Evolutionary conservation across 2,329 filamentous ascomycete species (phyloP).

Genomic region (Aspergillus sp.): DNA sequence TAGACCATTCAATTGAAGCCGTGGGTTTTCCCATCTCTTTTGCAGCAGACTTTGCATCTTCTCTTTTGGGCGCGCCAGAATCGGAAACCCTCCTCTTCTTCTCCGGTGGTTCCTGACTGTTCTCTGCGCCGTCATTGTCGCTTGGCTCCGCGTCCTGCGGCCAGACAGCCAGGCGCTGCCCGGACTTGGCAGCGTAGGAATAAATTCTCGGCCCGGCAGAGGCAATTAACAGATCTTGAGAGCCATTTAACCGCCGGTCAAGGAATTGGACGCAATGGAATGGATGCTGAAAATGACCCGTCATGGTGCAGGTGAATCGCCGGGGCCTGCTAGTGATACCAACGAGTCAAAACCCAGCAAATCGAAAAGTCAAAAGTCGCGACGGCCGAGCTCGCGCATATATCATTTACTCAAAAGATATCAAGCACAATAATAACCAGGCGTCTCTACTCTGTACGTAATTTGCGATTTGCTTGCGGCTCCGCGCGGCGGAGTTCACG

Average conservation of each 20-base stretch:
- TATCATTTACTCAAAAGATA: not conserved
- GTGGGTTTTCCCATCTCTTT: slow-evolving; percentile 15
- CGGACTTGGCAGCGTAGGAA: slow-evolving; percentile 54
- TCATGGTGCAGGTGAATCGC: slow-evolving; percentile 19
- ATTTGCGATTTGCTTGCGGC: not conserved
- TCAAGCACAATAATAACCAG: not conserved
- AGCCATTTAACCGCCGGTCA: slow-evolving; percentile 14
- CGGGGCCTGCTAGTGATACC: not conserved
- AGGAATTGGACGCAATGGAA: slow-evolving; percentile 54
- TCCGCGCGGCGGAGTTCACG: slow-evolving; percentile 15
- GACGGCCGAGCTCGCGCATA: not conserved
- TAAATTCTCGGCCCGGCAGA: slow-evolving; percentile 66
- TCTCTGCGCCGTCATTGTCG: slow-evolving; percentile 17
- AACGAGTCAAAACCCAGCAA: not conserved
- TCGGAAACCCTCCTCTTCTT: slow-evolving; percentile 38
- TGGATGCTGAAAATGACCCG: slow-evolving; percentile 38
- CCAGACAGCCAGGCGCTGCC: slow-evolving; percentile 56
- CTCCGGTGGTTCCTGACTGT: slow-evolving; percentile 30
- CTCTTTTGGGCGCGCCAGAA: slow-evolving; percentile 13
- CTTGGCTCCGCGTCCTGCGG: slow-evolving; percentile 20
- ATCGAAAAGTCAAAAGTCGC: not conserved
- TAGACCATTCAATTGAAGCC: slow-evolving; percentile 37
- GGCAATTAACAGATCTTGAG: slow-evolving; percentile 54
- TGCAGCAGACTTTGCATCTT: slow-evolving; percentile 6
- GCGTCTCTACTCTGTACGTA: not conserved